Evolutionary conservation across 208 protist genomes (phyloP).

Genomic region (Leishmania amazonensis): DNA sequence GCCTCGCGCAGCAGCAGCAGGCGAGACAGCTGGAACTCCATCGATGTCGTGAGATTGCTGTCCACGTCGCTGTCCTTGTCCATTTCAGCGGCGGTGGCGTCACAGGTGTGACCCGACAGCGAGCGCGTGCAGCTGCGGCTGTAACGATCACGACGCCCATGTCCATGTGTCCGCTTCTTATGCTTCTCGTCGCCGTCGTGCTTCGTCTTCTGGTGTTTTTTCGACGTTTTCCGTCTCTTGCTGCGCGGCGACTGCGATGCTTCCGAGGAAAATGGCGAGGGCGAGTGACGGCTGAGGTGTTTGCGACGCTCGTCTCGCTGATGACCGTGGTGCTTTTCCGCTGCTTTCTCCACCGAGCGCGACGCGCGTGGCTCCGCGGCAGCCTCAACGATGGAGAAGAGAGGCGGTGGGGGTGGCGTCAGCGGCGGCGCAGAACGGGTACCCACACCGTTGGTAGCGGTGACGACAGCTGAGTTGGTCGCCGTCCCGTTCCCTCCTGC

Average conservation of each 20-base stretch:
- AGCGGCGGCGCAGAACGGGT: too few relatives aligned
- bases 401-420: neutral
- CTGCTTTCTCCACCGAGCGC: neutral
- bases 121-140: neutral
- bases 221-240: neutral
- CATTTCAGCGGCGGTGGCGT: neutral
- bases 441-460: neutral
- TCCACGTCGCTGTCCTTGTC: slow-evolving; percentile 22
- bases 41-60: slow-evolving; percentile 28
- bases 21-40: slow-evolving; percentile 32
- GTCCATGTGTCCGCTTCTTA: neutral
- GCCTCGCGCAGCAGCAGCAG: slow-evolving; percentile 23
- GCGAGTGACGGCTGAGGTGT: neutral
- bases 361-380: neutral
- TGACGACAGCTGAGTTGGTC: too few relatives aligned
- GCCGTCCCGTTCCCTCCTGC: neutral
- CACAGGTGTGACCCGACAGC: neutral
- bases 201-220: neutral
- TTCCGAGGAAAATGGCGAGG: neutral
- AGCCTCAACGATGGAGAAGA: slow-evolving; percentile 7
- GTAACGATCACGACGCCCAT: neutral
- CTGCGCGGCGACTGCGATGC: neutral
- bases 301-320: neutral
- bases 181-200: neutral
- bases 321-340: neutral